Conservation (phyloP, 2,329 filamentous ascomycete species). For the Alternaria rosae region DNA sequence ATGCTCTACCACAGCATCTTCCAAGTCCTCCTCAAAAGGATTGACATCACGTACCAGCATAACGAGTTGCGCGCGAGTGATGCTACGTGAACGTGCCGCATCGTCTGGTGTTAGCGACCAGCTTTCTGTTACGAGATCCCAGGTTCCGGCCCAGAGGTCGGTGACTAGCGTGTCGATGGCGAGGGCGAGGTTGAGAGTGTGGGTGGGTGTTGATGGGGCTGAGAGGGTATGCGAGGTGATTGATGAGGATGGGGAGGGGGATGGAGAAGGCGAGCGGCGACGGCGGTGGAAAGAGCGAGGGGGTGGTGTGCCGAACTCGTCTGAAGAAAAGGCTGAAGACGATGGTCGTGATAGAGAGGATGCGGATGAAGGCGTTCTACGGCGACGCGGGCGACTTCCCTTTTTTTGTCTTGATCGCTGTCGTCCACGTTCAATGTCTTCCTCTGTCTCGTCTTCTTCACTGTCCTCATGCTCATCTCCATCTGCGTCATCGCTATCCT, state of each 20-base stretch:
- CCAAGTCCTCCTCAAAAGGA: not conserved
- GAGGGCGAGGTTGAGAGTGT: not conserved
- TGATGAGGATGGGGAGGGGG: not conserved
- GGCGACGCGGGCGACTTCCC: not conserved
- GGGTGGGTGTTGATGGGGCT: not conserved
- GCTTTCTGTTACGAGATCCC: not conserved
- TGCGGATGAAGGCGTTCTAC: not conserved
- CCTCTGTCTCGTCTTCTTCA: not conserved
- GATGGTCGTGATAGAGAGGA: not conserved
- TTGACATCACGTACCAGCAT: not conserved
- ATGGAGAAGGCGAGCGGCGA: not conserved
- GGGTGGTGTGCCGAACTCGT: not conserved
- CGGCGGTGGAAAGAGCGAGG: not conserved
- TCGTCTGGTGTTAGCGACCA: not conserved
- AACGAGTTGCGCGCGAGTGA: not conserved
- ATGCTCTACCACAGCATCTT: not conserved
- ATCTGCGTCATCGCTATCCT: not conserved
- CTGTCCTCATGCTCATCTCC: not conserved
- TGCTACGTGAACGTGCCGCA: not conserved
- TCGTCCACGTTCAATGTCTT: not conserved
- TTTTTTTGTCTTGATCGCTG: not conserved
- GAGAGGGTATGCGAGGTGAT: not conserved
- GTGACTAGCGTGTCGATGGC: not conserved
- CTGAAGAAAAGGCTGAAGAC: not conserved
- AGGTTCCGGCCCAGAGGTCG: slow-evolving; percentile 4